Base-by-base conservation (phyloP, 768 basidiomycete species). In the Dacryopinax spathularia region DNA sequence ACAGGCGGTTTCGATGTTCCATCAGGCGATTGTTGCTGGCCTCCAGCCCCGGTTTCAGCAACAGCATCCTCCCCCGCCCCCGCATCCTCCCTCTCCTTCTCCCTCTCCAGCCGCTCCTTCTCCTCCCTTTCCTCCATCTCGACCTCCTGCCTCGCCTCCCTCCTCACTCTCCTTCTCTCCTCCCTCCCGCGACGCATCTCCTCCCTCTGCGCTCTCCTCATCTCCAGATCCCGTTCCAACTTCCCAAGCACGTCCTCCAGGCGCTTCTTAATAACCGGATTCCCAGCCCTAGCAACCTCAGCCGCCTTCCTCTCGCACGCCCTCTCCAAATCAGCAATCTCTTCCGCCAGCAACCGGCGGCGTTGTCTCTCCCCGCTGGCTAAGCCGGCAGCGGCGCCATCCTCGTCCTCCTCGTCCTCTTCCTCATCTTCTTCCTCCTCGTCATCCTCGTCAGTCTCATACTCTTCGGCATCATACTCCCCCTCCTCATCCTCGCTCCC, bases 191-290 rank as follows among this genome's bases (percentile, higher is more conserved):
- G 91, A 89, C 69, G 83, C 72, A 91, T 75, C 68, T 87, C 88
- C 67, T 91, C 89, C 63, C 86, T 80, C 71, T 91, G 90, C 0
- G 81, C 81, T 10, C 81, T 75, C 72, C 93, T 94, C 81, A 86
- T 84, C 67, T 94, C 92, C 33, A 94, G 77, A 71, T 96, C 92
- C 34, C 84, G 82, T 12, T 85, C 82, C 59, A 96, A 79, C 74
- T 95, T 96, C 78, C 86, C 89, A 69, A 94, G 74, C 18, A 89
- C 87, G 71, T 95, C 93, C 72, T 94, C 91, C 74, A 95, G 94
- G 34, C 92, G 92, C 82, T 87, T 88, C 87, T 84, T 85, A 71
- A 96, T 91, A 63, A 95, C 81, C 35, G 89, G 87, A 73, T 96
- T 96, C 2, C 84, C 82, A 20, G 89, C 88, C 68, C 84, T 86